phyloP scores from a whole-genome alignment of 805 yeast genomes.

The Starmerella vaccinii region DNA sequence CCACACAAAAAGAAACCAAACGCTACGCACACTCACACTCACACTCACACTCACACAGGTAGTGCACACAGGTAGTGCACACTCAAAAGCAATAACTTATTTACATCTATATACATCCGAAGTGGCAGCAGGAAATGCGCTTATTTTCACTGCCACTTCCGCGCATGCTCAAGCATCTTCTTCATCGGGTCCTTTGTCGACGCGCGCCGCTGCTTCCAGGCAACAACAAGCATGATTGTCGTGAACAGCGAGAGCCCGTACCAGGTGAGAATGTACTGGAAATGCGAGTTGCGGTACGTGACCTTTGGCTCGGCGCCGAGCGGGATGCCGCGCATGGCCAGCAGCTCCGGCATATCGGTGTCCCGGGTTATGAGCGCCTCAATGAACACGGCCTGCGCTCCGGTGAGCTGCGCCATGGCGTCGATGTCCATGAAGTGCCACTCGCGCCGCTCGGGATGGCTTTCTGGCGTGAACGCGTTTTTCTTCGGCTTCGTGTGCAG shows the following conservation, averaged over 20 bases:
- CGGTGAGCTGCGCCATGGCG: constrained; percentile 63
- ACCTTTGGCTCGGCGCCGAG: constrained; percentile 73
- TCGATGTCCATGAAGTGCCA: constrained; percentile 74
- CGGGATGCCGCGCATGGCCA: constrained; percentile 77
- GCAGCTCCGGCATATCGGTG: constrained; percentile 41
- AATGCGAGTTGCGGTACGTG: constrained; percentile 75
- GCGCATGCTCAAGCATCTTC: constrained; percentile 27
- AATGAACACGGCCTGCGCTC: constrained; percentile 61
- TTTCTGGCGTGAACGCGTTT: constrained; percentile 60
- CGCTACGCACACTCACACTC: too few relatives aligned
- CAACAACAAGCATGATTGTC: constrained; percentile 49
- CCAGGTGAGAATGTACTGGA: constrained; percentile 92
- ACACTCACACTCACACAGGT: too few relatives aligned
- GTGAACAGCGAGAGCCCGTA: constrained; percentile 74
- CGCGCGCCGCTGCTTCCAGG: constrained; percentile 37
- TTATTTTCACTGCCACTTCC: constrained; percentile 23
- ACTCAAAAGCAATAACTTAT: not conserved
- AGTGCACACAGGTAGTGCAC: too few relatives aligned
- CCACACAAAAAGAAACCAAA: too few relatives aligned
- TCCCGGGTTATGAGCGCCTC: constrained; percentile 54
- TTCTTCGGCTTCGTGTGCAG: constrained; percentile 58
- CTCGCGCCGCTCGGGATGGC: constrained; percentile 52
- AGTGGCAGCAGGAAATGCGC: too few relatives aligned
- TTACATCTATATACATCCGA: not conserved
- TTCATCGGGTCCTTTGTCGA: constrained; percentile 16